Base-by-base conservation (phyloP, 768 basidiomycete species). In the Mycena polygramma region DNA sequence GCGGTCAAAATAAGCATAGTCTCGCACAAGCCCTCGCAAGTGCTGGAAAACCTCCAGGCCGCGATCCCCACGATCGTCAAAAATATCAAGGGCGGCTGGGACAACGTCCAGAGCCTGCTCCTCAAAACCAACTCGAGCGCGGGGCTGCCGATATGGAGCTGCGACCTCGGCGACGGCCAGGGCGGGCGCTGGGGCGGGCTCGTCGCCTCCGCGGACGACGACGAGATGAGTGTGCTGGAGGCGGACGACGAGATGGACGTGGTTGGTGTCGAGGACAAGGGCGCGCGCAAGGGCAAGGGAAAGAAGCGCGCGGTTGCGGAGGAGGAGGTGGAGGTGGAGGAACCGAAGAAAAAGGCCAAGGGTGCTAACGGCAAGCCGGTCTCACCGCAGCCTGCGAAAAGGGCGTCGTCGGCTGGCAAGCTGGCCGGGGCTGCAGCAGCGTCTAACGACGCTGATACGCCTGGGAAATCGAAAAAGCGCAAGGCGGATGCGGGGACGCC, bases 131-230 rank as follows among this genome's bases (percentile, higher is more conserved):
- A 90, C 73, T 89, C 88, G 14, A 94, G 93, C 61, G 85, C 91
- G 41, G 90, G 92, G 73, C 81, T 99, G n/a, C 98, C 98, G 7
- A 91, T 99, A 77, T 99, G 96, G 95, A 88, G 85, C 24, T 94
- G 92, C 78, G 83, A 86, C 7, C 85, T 98, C n/a, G 90, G 90
- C 37, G 87, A 82, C 15, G 81, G 77, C 4, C 86, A 87, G 53
- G 88, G 86, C 19, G 89, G 87, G 8, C 82, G 91, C 35, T 94
- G 92, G 90, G 83, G 85, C 53, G 88, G 87, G 0, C 74, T 89
- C 36, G 77, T 76, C 10, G 80, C 77, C 0, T 15, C 41, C 75
- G 73, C 41, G 75, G 75, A 77, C 7, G 79, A 75, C 0, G 78
- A 76, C 24, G 75, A 76, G 3, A 80, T 77, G 36, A 78, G 74